Base-by-base conservation (phyloP, 1,284 basidiomycete species). In the Porogramme epimiltina region DNA sequence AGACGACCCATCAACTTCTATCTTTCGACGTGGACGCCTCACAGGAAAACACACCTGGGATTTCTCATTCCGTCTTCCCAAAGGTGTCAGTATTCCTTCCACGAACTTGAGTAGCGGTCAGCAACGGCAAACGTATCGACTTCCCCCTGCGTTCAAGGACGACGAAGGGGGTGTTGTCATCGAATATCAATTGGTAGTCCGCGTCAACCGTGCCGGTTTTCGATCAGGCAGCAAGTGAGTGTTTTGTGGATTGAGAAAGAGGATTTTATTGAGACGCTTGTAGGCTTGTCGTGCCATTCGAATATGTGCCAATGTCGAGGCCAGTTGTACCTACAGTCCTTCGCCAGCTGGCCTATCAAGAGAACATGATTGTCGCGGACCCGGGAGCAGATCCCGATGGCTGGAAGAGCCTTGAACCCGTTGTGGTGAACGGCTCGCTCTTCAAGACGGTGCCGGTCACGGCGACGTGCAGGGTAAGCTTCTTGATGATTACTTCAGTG, bases 71-170 rank as follows among this genome's bases (percentile, higher is more conserved):
- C 63, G 60, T 6, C 68, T 81, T 10, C 80, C 79, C 0, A 61
- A 60, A 24, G 72, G 75, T 19, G 73, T 78, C 28, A 58, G 36
- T 38, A 51, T 70, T 28, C 34, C 60, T 13, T 33, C 51, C 9
- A 55, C 50, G 18, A n/a, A 22, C 20, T 23, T 41, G 15, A 53
- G 56, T 15, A 47, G 28, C 6, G 42, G 43, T 24, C 46, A 33
- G 13, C 45, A 43, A 33, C 42, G 45, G 45, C 38, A 53, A 20
- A 65, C 47, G 8, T 77, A 73, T 45, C 65, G 59, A 13, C 68
- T 79, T 5, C 80, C 80, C 3, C 74, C 78, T 16, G 73, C 69
- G 40, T 78, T 80, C 54, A 71, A 73, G 0, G 77, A 82, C 59
- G 63, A 71, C 24, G 71, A 72, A 3, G 73, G 73, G 45, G 70